Conservation (phyloP, 2,329 filamentous ascomycete genomes). For the Aspergillus oerlinghausenensis region DNA sequence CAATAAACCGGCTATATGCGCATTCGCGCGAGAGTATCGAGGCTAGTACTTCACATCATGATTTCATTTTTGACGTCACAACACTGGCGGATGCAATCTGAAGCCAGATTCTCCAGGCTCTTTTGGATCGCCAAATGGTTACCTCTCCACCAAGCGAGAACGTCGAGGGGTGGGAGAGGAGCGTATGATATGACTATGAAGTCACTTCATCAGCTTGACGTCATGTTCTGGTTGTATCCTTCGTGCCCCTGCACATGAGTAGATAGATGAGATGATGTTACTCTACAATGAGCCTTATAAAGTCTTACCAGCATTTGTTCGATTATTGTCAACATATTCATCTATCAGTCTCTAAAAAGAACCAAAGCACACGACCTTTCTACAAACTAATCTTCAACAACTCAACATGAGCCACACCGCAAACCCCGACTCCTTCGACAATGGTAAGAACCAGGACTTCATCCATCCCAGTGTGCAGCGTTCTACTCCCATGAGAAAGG, state of each 20-base stretch:
- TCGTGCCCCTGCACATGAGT: not conserved
- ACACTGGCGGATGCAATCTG: not conserved
- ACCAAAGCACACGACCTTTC: not conserved
- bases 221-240: conserved; percentile 2
- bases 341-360: not conserved
- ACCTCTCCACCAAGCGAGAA: not conserved
- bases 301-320: not conserved
- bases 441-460: conserved; percentile 54
- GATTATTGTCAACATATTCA: not conserved
- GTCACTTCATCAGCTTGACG: conserved; percentile 7
- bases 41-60: not conserved
- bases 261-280: not conserved
- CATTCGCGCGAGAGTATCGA: not conserved
- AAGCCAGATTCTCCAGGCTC: not conserved
- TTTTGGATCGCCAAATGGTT: not conserved
- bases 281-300: not conserved
- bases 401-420: conserved; percentile 21
- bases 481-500: conserved; percentile 48
- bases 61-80: not conserved
- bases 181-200: conserved; percentile 7
- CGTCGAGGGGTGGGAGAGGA: not conserved
- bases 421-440: conserved; percentile 50
- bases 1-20: not conserved
- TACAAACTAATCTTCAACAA: not conserved
- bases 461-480: conserved; percentile 44